These are phyloP conservation scores for Colletotrichum siamense DNA, from an alignment of 2,329 filamentous ascomycete species.

Conservation along the genomic window DNA sequence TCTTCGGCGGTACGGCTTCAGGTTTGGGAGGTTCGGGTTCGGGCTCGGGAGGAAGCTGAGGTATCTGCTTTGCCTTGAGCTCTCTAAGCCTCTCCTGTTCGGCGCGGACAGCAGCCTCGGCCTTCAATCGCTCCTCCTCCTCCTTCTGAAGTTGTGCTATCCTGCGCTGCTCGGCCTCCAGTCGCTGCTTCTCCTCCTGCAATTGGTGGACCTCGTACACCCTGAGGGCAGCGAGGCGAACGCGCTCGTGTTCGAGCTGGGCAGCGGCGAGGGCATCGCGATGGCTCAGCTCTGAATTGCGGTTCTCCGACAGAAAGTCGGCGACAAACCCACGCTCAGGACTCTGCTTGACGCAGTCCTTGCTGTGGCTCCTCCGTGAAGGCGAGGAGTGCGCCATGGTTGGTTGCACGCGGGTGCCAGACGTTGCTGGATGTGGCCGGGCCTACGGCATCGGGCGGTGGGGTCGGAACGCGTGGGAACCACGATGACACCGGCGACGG, in stretches of 20 bases:
- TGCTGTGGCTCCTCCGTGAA: conserved; percentile 33
- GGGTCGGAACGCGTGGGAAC: conserved; percentile 10
- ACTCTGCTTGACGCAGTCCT: conserved; percentile 43
- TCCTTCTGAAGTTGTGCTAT: conserved; percentile 50
- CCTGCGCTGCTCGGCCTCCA: conserved; percentile 47
- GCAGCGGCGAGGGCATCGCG: conserved; percentile 70
- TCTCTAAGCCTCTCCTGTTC: conserved; percentile 55
- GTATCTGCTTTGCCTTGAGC: conserved; percentile 50
- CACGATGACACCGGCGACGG: conserved; percentile 2
- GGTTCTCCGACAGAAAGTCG: conserved; percentile 65
- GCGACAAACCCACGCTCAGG: conserved; percentile 56
- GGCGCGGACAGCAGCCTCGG: conserved; percentile 49
- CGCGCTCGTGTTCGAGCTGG: conserved; percentile 69
- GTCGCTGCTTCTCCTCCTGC: conserved; percentile 46
- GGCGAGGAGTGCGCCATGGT: conserved; percentile 52
- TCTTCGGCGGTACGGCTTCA: conserved; percentile 18
- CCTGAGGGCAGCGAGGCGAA: conserved; percentile 58
- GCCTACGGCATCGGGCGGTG: conserved; percentile 17
- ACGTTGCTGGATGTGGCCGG: conserved; percentile 3
- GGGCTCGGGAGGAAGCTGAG: conserved; percentile 45
- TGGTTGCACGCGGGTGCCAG: conserved; percentile 3
- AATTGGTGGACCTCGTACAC: conserved; percentile 54
- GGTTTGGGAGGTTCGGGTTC: conserved; percentile 33
- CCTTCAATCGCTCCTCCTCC: conserved; percentile 50
- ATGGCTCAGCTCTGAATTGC: conserved; percentile 68